Conservation (phyloP, 2,329 filamentous ascomycete species). For the Phialocephala sp. region DNA sequence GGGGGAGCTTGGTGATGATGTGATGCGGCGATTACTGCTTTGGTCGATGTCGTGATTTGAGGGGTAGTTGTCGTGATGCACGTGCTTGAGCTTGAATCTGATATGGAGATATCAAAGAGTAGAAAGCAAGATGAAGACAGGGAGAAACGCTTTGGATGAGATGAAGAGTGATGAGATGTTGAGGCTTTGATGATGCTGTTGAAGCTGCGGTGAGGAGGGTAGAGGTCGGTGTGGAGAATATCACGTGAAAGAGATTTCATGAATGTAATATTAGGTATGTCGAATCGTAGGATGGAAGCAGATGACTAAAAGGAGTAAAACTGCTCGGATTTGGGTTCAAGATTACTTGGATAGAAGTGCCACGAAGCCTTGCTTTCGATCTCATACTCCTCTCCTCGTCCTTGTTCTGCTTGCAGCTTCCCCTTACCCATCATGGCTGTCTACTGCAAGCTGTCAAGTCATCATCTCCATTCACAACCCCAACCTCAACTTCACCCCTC, state of each 20-base stretch:
- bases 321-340: neutral
- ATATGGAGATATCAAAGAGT: neutral
- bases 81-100: neutral
- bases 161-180: neutral
- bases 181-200: neutral
- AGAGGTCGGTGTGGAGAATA: neutral
- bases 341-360: neutral
- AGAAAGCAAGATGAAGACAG: neutral
- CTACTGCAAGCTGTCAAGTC: neutral
- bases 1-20: slow-evolving; percentile 15
- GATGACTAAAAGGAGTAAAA: neutral
- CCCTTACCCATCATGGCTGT: neutral
- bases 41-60: slow-evolving; percentile 34
- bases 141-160: neutral
- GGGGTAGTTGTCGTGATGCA: slow-evolving; percentile 28
- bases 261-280: neutral
- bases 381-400: neutral
- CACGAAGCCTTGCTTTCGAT: neutral
- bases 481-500: neutral
- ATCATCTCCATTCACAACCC: neutral
- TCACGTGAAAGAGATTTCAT: slow-evolving; percentile 1
- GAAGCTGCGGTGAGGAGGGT: neutral
- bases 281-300: neutral
- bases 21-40: slow-evolving; percentile 26
- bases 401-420: neutral